Conservation (phyloP, 805 yeast species). For the Barnettozyma vustinii region DNA sequence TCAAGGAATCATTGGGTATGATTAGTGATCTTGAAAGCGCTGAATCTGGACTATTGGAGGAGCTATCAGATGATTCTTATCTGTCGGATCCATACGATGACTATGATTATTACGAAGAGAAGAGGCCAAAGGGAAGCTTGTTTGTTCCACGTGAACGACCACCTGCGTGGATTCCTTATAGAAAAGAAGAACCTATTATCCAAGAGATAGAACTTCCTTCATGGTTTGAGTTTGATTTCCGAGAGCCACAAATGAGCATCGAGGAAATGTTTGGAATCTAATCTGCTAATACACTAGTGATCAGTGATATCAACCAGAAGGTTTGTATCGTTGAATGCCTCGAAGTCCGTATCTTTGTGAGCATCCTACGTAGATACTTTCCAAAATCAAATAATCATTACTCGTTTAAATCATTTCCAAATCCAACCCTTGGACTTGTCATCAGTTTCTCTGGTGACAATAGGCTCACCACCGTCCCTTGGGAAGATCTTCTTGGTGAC, state of each 20-base stretch:
- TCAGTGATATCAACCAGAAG: neutral
- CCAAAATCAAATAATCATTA: neutral
- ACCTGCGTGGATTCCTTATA: neutral
- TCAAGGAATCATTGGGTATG: too few relatives aligned
- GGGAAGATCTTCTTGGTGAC: constrained; percentile 35
- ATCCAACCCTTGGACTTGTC: constrained; percentile 16
- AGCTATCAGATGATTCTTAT: neutral
- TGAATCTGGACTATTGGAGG: too few relatives aligned
- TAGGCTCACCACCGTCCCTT: constrained; percentile 32
- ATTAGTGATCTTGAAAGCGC: too few relatives aligned
- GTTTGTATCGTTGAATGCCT: neutral
- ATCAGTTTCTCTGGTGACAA: constrained; percentile 12
- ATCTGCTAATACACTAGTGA: neutral
- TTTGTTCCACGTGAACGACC: neutral
- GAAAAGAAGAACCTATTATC: neutral
- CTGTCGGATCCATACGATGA: neutral
- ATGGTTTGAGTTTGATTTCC: too few relatives aligned
- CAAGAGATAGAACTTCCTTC: too few relatives aligned
- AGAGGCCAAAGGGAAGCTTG: neutral
- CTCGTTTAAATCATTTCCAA: constrained; percentile 13
- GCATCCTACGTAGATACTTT: neutral
- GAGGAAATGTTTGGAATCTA: too few relatives aligned
- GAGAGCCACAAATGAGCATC: too few relatives aligned
- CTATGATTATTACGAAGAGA: neutral
- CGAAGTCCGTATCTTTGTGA: too few relatives aligned